Conservation (phyloP, 2,329 filamentous ascomycete species). For the Penicillium fuscoglaucum region DNA sequence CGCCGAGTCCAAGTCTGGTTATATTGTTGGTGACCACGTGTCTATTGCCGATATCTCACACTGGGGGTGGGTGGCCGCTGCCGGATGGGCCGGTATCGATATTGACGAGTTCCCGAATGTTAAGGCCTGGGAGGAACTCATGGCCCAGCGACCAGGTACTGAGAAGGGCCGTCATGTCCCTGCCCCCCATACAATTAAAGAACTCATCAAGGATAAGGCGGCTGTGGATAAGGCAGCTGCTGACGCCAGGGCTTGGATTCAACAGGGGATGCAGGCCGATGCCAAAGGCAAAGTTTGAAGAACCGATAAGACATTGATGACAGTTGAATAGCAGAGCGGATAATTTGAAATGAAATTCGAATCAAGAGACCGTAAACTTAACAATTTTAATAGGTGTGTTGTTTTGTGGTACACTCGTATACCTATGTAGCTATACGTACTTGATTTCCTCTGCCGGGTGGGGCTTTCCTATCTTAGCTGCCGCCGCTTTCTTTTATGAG, state of each 20-base stretch:
- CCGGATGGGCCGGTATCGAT: slow-evolving; percentile 63
- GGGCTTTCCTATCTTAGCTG: no score
- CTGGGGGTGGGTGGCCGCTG: slow-evolving; percentile 72
- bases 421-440: no score
- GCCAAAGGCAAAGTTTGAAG: slow-evolving; percentile 48
- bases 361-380: neutral
- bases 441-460: no score
- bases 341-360: neutral
- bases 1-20: slow-evolving; percentile 49
- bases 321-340: neutral
- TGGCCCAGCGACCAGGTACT: slow-evolving; percentile 68
- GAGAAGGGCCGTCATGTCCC: slow-evolving; percentile 77
- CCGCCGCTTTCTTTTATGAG: no score
- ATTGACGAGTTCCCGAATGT: slow-evolving; percentile 74
- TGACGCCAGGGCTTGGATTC: slow-evolving; percentile 62
- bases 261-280: slow-evolving; percentile 68
- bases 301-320: neutral
- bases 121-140: slow-evolving; percentile 72
- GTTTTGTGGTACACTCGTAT: neutral
- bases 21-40: slow-evolving; percentile 52
- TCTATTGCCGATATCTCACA: slow-evolving; percentile 71
- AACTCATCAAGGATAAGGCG: slow-evolving; percentile 57
- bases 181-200: slow-evolving; percentile 60
- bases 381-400: neutral
- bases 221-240: slow-evolving; percentile 60